A percentile compares a stretch with the other conserved stretches of the same genome.
These are phyloP conservation scores for Tilletia walkeri DNA, from an alignment of 1,284 basidiomycete genomes.

Conservation along the genomic window DNA sequence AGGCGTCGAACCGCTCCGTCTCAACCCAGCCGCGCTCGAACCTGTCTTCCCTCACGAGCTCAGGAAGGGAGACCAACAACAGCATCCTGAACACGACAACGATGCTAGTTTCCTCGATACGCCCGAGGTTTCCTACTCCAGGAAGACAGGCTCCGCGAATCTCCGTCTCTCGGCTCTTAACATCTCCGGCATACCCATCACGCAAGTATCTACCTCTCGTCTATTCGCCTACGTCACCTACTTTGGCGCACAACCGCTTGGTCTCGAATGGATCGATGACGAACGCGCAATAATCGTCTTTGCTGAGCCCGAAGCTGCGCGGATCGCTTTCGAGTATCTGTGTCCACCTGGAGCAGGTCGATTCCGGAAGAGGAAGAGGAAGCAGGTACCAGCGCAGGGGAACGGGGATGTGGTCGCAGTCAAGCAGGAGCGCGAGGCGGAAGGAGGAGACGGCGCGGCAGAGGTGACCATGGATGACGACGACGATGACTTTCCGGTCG, in stretches of 20 bases:
- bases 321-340: slow-evolving; percentile 41
- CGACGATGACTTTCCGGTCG: slow-evolving; percentile 25
- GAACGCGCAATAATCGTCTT: slow-evolving; percentile 50
- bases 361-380: slow-evolving; percentile 11
- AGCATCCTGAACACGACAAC: slow-evolving; percentile 11
- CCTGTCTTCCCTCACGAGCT: slow-evolving; percentile 3
- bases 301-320: slow-evolving; percentile 33
- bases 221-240: slow-evolving; percentile 51
- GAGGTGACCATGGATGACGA: background rate
- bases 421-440: slow-evolving; percentile 29
- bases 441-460: slow-evolving; percentile 11
- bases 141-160: slow-evolving; percentile 34
- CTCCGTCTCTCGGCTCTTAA: slow-evolving; percentile 44
- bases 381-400: background rate
- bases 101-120: background rate
- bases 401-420: slow-evolving; percentile 20
- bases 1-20: slow-evolving; percentile 24
- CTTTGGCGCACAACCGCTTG: slow-evolving; percentile 47
- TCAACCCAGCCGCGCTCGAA: slow-evolving; percentile 19
- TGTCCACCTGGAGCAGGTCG: slow-evolving; percentile 24
- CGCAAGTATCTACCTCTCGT: slow-evolving; percentile 52
- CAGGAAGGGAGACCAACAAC: slow-evolving; percentile 28
- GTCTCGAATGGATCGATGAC: slow-evolving; percentile 54
- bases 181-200: slow-evolving; percentile 49
- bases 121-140: slow-evolving; percentile 19